A percentile compares a stretch with the other conserved stretches of the same genome.
phyloP scores from a whole-genome alignment of 2,329 filamentous ascomycete species.

The Amphichorda felina region DNA sequence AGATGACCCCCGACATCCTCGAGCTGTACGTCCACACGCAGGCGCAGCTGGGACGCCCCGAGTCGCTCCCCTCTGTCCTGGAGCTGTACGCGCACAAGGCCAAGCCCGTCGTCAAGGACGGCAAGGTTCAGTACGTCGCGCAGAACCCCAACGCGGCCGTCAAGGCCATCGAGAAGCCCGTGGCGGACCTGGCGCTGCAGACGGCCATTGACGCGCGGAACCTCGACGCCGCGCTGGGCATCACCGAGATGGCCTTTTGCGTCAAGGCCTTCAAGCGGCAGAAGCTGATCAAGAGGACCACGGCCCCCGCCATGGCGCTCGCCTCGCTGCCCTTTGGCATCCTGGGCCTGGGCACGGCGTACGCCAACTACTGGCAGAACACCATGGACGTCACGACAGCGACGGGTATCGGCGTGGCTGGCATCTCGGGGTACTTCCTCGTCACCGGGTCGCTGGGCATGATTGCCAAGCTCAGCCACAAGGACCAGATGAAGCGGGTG shows the following conservation, averaged over 20 bases:
- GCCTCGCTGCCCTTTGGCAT: conserved; percentile 54
- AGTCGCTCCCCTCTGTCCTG: conserved; percentile 70
- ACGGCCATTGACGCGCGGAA: conserved; percentile 71
- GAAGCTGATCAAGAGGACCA: conserved; percentile 53
- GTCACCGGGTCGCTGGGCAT: conserved; percentile 74
- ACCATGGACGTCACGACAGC: conserved; percentile 68
- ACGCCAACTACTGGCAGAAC: conserved; percentile 35
- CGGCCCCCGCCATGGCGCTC: conserved; percentile 45
- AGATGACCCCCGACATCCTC: conserved; percentile 65
- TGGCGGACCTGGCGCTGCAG: conserved; percentile 64
- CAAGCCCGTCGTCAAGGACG: conserved; percentile 47
- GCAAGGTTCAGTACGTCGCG: conserved; percentile 44
- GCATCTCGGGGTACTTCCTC: conserved; percentile 71
- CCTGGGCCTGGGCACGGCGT: conserved; percentile 53
- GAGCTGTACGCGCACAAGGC: conserved; percentile 77
- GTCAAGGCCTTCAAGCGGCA: conserved; percentile 53
- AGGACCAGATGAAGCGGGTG: conserved; percentile 91
- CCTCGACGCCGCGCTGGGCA: conserved; percentile 63
- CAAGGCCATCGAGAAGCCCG: conserved; percentile 58
- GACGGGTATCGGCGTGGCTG: conserved; percentile 67
- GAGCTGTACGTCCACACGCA: conserved; percentile 67
- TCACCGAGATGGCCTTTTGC: conserved; percentile 59
- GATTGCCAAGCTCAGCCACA: conserved; percentile 73
- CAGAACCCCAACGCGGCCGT: conserved; percentile 57
- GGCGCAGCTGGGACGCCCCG: conserved; percentile 57